Conservation (phyloP, 1,284 basidiomycete species). For the Kalmanozyma brasiliensis region DNA sequence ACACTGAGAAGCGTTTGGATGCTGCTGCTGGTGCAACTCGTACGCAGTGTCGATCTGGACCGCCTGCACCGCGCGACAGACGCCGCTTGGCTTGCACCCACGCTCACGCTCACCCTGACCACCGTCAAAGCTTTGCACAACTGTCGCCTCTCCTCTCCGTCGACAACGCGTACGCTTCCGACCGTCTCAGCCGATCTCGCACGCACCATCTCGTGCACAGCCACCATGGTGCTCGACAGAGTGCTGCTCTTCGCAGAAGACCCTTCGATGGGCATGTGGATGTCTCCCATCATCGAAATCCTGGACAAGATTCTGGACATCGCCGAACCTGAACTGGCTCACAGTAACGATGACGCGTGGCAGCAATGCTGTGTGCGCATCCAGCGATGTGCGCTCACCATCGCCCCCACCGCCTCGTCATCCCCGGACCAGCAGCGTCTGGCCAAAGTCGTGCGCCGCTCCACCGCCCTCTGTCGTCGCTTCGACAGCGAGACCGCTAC, state of each 20-base stretch:
- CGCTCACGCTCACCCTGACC: constrained; percentile 15
- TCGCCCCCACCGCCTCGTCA: background rate
- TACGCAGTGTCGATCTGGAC: constrained; percentile 29
- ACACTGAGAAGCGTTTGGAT: constrained; percentile 22
- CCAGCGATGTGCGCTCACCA: constrained; percentile 8
- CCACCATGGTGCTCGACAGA: constrained; percentile 14
- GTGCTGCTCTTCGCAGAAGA: constrained; percentile 14
- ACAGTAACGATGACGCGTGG: background rate
- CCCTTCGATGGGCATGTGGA: background rate
- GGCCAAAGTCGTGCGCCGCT: constrained; percentile 12
- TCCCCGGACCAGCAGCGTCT: background rate
- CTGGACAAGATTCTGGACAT: constrained; percentile 10
- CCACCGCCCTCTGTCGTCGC: constrained; percentile 15
- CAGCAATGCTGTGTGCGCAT: constrained; percentile 7
- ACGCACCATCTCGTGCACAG: constrained; percentile 16
- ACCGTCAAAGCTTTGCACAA: constrained; percentile 21
- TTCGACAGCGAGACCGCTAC: constrained; percentile 17
- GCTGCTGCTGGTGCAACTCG: constrained; percentile 15
- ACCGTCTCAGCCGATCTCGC: constrained; percentile 8
- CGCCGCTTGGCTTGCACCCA: constrained; percentile 17
- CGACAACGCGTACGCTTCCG: background rate
- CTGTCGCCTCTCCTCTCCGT: constrained; percentile 3
- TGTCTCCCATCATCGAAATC: constrained; percentile 1
- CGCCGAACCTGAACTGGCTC: background rate
- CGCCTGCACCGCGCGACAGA: constrained; percentile 36